Percentiles rank a stretch among this genome's conserved stretches.
These are phyloP conservation scores for Phylloporus rhodoxanthus DNA, from an alignment of 768 basidiomycete genomes.

Conservation along the genomic window DNA sequence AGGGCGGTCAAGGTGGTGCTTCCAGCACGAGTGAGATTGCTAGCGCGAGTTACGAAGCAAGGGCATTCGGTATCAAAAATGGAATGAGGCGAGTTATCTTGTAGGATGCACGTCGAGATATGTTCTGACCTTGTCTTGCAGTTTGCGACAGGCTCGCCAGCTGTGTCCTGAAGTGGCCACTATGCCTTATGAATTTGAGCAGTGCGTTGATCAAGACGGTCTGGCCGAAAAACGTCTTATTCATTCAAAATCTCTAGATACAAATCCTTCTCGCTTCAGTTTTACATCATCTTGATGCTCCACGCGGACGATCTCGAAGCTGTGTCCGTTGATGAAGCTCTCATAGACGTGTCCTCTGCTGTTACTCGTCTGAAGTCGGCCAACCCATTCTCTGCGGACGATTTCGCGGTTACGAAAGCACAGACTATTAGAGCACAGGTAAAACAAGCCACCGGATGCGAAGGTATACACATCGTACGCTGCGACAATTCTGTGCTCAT, in stretches of 20 bases:
- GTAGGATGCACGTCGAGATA: not conserved
- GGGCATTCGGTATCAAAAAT: constrained; percentile 80
- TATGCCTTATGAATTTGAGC: constrained; percentile 92
- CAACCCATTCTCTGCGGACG: constrained; percentile 28
- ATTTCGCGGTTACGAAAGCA: constrained; percentile 74
- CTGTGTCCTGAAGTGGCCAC: constrained; percentile 69
- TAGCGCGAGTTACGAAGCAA: constrained; percentile 89
- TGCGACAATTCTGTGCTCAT: not conserved
- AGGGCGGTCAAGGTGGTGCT: constrained; percentile 61
- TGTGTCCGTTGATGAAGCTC: constrained; percentile 93
- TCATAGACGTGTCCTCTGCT: constrained; percentile 76
- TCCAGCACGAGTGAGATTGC: constrained; percentile 93
- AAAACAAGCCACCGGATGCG: constrained; percentile 73
- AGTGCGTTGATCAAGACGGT: constrained; percentile 35
- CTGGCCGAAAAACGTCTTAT: not conserved
- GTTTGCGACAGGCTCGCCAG: constrained; percentile 73
- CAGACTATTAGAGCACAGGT: constrained; percentile 77
- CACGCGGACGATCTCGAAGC: constrained; percentile 91
- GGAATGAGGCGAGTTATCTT: constrained; percentile 76
- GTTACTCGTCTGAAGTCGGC: constrained; percentile 36
- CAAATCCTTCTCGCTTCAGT: constrained; percentile 75
- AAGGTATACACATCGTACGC: constrained; percentile 43
- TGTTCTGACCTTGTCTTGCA: constrained; percentile 25
- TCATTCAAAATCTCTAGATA: constrained; percentile 46
- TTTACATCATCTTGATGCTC: constrained; percentile 89